Conservation (phyloP, 805 yeast species). For the Myxozyma neotropica region DNA sequence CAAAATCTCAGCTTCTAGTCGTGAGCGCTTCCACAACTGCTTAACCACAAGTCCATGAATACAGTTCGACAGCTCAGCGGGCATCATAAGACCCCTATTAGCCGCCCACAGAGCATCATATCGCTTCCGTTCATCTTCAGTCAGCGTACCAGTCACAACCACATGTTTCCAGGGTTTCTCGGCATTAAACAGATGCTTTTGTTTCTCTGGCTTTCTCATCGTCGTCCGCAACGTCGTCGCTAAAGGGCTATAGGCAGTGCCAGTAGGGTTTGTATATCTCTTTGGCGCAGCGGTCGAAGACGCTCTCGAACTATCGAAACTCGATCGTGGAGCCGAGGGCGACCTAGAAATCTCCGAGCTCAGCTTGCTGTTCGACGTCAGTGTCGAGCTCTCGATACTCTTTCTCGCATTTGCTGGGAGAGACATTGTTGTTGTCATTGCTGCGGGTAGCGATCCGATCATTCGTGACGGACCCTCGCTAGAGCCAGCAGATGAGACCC, state of each 20-base stretch:
- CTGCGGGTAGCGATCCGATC: not conserved
- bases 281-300: not conserved
- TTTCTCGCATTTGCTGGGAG: not conserved
- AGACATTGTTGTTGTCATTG: not conserved
- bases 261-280: not conserved
- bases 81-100: constrained; percentile 59
- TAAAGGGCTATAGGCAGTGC: constrained; percentile 7
- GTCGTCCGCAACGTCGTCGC: constrained; percentile 27
- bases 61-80: constrained; percentile 20
- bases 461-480: not conserved
- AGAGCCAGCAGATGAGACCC: not conserved
- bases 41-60: constrained; percentile 56
- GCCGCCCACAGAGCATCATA: constrained; percentile 95
- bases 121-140: constrained; percentile 70
- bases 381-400: not conserved
- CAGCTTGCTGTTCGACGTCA: not conserved
- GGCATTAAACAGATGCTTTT: constrained; percentile 31
- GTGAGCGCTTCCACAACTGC: constrained; percentile 79
- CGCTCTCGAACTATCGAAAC: not conserved
- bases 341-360: not conserved
- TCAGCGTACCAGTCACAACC: constrained; percentile 35
- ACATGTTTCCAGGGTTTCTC: constrained; percentile 37
- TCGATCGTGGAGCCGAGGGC: not conserved
- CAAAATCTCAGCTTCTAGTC: constrained; percentile 63
- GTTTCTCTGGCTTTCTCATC: constrained; percentile 34